Evolutionary conservation across 2,329 filamentous ascomycete species (phyloP).

Genomic region (Emydomyces testavorans): DNA sequence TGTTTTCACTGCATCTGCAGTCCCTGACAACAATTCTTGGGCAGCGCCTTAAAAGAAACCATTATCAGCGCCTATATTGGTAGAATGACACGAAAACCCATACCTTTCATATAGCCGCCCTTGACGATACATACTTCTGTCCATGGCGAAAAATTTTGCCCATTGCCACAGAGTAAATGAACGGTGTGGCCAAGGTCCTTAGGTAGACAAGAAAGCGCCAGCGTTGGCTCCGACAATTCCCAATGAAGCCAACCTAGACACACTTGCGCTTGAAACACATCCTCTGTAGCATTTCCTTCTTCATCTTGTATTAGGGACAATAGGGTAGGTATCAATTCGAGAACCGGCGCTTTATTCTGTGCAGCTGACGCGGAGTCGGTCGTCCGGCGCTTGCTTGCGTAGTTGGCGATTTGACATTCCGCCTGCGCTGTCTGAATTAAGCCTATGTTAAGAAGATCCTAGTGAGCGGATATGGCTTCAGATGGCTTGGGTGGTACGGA

Average conservation of each 20-base stretch:
- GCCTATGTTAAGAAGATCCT: constrained; percentile 38
- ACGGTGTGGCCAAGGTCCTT: constrained; percentile 48
- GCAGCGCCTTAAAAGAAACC: constrained; percentile 31
- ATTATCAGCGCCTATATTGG: constrained; percentile 9
- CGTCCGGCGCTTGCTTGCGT: constrained; percentile 30
- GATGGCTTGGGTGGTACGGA: neutral
- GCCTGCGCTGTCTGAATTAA: constrained; percentile 58
- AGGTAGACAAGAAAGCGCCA: constrained; percentile 53
- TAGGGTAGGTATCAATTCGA: constrained; percentile 32
- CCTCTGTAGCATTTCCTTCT: constrained; percentile 44
- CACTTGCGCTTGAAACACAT: constrained; percentile 64
- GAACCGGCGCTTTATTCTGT: constrained; percentile 23
- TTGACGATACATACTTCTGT: constrained; percentile 72
- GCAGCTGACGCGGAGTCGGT: constrained; percentile 23
- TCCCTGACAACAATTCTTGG: constrained; percentile 33
- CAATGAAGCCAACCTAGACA: constrained; percentile 80
- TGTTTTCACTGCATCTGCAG: constrained; percentile 51
- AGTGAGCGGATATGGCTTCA: neutral
- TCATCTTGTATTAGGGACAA: constrained; percentile 44
- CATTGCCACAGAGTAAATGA: constrained; percentile 42
- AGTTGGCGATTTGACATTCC: constrained; percentile 53
- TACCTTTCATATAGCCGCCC: constrained; percentile 64
- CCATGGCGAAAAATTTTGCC: constrained; percentile 54
- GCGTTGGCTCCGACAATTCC: constrained; percentile 56
- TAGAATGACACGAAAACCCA: no score